These are phyloP conservation scores for Curvularia eragrostidis DNA, from an alignment of 2,329 filamentous ascomycete genomes.

Conservation along the genomic window DNA sequence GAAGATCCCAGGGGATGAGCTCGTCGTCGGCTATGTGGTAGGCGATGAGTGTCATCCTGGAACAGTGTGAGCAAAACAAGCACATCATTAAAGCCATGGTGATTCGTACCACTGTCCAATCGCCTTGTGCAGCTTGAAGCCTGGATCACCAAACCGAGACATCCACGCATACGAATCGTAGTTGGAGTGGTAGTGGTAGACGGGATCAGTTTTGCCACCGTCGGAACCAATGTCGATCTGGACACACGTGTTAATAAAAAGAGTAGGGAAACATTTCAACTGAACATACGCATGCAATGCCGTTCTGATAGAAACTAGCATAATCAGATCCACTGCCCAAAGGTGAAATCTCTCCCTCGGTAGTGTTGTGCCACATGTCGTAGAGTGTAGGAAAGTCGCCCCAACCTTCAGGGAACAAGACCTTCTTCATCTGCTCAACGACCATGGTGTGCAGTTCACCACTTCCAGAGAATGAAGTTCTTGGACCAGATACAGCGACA, in stretches of 20 bases:
- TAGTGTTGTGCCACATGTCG: slow-evolving; percentile 53
- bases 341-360: slow-evolving; percentile 36
- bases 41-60: slow-evolving; percentile 51
- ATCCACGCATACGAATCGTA: slow-evolving; percentile 62
- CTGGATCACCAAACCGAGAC: slow-evolving; percentile 58
- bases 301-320: slow-evolving; percentile 55
- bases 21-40: slow-evolving; percentile 52
- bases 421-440: slow-evolving; percentile 50
- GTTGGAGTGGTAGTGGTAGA: slow-evolving; percentile 58
- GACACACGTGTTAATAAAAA: background rate
- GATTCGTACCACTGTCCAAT: slow-evolving; percentile 60
- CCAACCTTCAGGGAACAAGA: slow-evolving; percentile 49
- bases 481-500: slow-evolving; percentile 55
- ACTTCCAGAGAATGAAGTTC: slow-evolving; percentile 47
- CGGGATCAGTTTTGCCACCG: slow-evolving; percentile 47
- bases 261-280: background rate
- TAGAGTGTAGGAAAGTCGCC: slow-evolving; percentile 51
- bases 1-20: slow-evolving; percentile 39
- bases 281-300: slow-evolving; percentile 40
- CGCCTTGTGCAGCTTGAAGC: slow-evolving; percentile 57
- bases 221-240: slow-evolving; percentile 52
- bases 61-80: too few species aligned
- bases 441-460: slow-evolving; percentile 51
- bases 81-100: too few species aligned
- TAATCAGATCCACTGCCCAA: slow-evolving; percentile 58